Evolutionary conservation across 176 grass and related monocot genomes (phyloP), one percentile per base, ranked within the genome.

Genomic region (Elymus sibiricus): DNA sequence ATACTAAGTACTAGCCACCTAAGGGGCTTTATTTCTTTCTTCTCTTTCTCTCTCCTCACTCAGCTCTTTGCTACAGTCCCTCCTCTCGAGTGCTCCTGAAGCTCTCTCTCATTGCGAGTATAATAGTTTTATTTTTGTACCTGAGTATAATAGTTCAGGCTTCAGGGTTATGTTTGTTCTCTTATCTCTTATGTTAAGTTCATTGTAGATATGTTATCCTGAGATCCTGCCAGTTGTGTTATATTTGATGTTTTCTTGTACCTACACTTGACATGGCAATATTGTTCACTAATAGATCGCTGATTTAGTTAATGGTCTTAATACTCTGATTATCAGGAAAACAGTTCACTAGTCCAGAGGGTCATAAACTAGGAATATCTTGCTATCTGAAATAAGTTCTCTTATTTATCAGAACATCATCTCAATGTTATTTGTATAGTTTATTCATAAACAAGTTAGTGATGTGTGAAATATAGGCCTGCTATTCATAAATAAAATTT

Each of bases 161-260:
- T 53, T 19, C 21, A 80, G 4, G 9, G 63, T 53, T 44, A 34
- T 4, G 4, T 53, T 69, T 70, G 29, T 27, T 70, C 29, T 70
- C 44, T 25, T 22, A 29, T 37, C 79, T 82, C 44, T 24, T 38
- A 70, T 55, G 19, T 82, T 70, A 70, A 55, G 40, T 66, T 43
- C 38, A 61, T 4, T 29, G 37, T 81, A 35, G 60, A 46, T 66
- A 46, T 60, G 42, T 79, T 73, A 62, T 46, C 38, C 69, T 80
- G 28, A 49, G 67, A 80, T 73, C 10, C 53, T 49, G 19, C 34
- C 10, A 13, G 29, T 81, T 40, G 6, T 27, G 70, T 71, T 38
- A 21, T 59, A 63, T 83, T 26, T 53, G 26, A 44, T 68, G 11
- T 67, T 83, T 70, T 22, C 62, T 89, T 80, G 17, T 70, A 34